phyloP scores from a whole-genome alignment of 2,329 filamentous ascomycete genomes.

The Colletotrichum euphorbiae region DNA sequence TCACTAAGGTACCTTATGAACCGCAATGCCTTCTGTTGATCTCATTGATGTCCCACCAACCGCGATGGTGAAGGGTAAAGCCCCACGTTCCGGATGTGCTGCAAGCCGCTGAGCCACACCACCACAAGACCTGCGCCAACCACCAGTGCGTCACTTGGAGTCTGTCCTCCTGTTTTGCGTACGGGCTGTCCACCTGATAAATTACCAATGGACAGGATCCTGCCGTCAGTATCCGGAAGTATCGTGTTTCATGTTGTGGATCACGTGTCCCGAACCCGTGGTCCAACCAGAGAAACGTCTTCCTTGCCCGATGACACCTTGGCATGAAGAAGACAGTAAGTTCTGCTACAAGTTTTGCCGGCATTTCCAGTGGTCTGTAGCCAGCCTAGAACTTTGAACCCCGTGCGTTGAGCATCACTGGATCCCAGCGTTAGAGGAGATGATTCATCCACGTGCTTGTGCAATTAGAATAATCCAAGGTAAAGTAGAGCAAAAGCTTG shows the following conservation, averaged over 20 bases:
- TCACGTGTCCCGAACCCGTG: slow-evolving; percentile 28
- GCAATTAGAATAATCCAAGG: too few species aligned
- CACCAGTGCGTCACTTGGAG: slow-evolving; percentile 21
- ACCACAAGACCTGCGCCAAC: slow-evolving; percentile 32
- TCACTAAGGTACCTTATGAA: neutral
- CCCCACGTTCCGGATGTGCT: slow-evolving; percentile 31
- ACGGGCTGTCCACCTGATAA: neutral
- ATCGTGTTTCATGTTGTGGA: slow-evolving; percentile 32
- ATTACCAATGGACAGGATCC: neutral
- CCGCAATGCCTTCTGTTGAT: slow-evolving; percentile 12
- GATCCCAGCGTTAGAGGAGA: too few species aligned
- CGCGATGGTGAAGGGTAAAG: slow-evolving; percentile 18
- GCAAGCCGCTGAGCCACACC: slow-evolving; percentile 35
- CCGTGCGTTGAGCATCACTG: too few species aligned
- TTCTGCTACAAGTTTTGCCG: too few species aligned
- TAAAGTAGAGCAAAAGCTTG: too few species aligned
- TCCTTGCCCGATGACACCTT: neutral
- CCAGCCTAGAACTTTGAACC: too few species aligned
- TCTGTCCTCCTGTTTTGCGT: slow-evolving; percentile 12
- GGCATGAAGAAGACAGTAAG: neutral
- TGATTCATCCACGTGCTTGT: too few species aligned
- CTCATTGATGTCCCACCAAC: slow-evolving; percentile 13
- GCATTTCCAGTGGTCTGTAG: too few species aligned
- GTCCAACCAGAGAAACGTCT: neutral
- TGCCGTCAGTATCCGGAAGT: slow-evolving; percentile 27